Base-by-base conservation (phyloP, 1,284 basidiomycete genomes). In the Pyrrhoderma noxium region DNA sequence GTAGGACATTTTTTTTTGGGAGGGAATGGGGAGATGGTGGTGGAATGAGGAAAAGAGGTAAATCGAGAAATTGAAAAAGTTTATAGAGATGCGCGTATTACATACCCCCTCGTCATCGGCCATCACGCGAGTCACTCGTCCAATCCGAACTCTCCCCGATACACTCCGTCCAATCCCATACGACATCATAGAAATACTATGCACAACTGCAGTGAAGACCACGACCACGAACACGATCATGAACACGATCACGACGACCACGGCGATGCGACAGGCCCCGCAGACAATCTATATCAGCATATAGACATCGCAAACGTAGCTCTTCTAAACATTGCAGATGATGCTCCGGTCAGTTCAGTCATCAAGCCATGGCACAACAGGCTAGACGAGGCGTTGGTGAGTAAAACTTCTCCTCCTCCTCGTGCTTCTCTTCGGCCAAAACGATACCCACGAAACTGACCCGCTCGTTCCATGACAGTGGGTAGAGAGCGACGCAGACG, bases 301-400 rank as follows among this genome's bases (percentile, higher is more conserved):
- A 86, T 90, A 57, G 85, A 90, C 64, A 76, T 79, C 41, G 65
- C 71, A 40, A 86, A 90, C 60, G 83, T 87, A 42, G 71, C 84
- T 42, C 85, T 81, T 19, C 66, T 90, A 41, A 90, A 90, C 60
- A 74, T 73, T 8, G 65, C 64, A n/a, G 59, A 62, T 14, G 62
- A 62, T 1, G 71, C 65, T 0, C 78, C 76, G 19, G 68, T 73
- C 2, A 70, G 71, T 36, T 67, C 47, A 14, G 44, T 85, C 35
- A 79, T 90, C 56, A 90, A 90, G 62, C 83, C 88, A 1, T 90
- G 88, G 88, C 68, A 89, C 59, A 65, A 81, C 57, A 75, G 88
- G 37, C 60, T 72, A 48, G 76, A 81, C 49, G 85, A 89, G 64
- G 65, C 67, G 38, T 68, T 73, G 67, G 88, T 88, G 64, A 52